These are phyloP conservation scores for Carpinus viminea DNA, from an alignment of 306 rosid genomes.

Conservation along the genomic window DNA sequence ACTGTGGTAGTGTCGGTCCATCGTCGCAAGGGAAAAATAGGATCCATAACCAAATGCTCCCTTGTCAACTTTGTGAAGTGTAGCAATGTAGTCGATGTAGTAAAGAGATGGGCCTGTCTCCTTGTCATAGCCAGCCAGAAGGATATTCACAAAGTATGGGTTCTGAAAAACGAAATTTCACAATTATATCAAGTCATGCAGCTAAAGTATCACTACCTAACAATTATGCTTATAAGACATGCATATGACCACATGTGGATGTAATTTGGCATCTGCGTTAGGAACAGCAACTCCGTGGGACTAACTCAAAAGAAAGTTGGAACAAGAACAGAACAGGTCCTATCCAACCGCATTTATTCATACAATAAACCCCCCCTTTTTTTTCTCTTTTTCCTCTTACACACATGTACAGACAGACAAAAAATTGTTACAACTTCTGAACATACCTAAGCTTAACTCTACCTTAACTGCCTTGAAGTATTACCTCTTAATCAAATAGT, in stretches of 20 bases:
- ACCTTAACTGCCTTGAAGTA: neutral
- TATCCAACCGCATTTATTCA: neutral
- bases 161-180: constrained; percentile 48
- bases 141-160: constrained; percentile 85
- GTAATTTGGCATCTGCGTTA: neutral
- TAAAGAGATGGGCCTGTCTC: constrained; percentile 84
- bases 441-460: neutral
- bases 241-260: neutral
- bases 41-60: constrained; percentile 98
- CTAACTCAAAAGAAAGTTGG: neutral
- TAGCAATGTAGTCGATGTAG: constrained; percentile 88
- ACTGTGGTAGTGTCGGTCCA: constrained; percentile 91
- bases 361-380: neutral
- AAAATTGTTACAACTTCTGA: neutral
- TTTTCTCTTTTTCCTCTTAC: neutral
- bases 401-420: neutral
- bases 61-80: constrained; percentile 97
- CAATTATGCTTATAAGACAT: constrained; percentile 13
- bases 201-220: constrained; percentile 1
- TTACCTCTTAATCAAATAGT: neutral
- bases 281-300: neutral
- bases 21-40: constrained; percentile 78
- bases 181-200: constrained; percentile 12
- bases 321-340: neutral
- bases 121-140: constrained; percentile 90